Conservation (phyloP, 306 rosid genomes). For the Inga laurina region DNA sequence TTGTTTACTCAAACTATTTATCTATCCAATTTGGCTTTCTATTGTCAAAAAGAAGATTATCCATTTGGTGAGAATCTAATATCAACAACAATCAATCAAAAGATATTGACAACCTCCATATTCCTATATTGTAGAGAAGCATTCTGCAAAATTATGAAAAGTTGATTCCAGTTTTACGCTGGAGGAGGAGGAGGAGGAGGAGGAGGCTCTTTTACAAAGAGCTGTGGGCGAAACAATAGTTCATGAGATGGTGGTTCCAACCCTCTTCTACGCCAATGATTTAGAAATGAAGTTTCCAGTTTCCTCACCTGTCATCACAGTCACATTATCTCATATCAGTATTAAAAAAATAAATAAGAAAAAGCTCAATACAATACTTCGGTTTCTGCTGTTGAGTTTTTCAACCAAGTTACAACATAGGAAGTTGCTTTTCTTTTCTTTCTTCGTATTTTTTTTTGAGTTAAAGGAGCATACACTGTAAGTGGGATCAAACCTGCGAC, state of each 20-base stretch:
- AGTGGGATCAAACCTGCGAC: too few relatives aligned
- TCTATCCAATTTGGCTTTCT: not conserved
- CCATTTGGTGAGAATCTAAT: not conserved
- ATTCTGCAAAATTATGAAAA: not conserved
- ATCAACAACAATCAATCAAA: conserved; percentile 5
- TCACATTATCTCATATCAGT: not conserved
- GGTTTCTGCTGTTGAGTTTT: too few relatives aligned
- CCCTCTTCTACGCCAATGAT: conserved; percentile 69
- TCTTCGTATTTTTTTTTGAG: too few relatives aligned
- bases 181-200: too few relatives aligned
- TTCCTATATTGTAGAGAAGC: not conserved
- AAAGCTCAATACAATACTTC: not conserved
- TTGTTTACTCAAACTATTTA: not conserved
- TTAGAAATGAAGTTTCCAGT: conserved; percentile 70
- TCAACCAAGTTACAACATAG: too few relatives aligned
- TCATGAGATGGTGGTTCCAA: conserved; percentile 64
- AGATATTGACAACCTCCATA: conserved; percentile 23
- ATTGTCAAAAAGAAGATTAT: not conserved
- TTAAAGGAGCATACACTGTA: too few relatives aligned
- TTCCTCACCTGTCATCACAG: conserved; percentile 65
- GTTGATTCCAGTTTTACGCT: conserved; percentile 7
- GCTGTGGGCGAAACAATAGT: conserved; percentile 61
- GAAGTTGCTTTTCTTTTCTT: not conserved
- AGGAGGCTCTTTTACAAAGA: conserved; percentile 59
- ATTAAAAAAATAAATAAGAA: not conserved